Conservation (phyloP, 2,329 filamentous ascomycete genomes). For the Cucurbitaria berberidis region DNA sequence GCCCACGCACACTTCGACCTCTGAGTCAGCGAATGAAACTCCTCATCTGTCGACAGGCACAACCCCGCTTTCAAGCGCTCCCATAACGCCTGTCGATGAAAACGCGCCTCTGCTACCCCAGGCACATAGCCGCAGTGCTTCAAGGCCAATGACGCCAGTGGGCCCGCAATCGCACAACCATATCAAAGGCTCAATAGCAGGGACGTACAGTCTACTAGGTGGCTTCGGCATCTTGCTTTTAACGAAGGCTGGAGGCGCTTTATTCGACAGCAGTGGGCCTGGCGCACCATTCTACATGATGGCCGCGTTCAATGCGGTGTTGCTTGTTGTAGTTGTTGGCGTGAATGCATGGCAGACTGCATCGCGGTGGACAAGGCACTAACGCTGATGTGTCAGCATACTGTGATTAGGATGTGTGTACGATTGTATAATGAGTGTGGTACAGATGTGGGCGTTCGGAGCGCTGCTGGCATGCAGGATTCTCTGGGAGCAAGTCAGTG, state of each 20-base stretch:
- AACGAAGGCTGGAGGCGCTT: constrained; percentile 84
- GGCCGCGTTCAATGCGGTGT: constrained; percentile 80
- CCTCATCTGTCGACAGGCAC: constrained; percentile 42
- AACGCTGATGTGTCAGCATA: background rate
- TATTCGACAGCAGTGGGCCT: constrained; percentile 78
- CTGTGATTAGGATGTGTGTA: background rate
- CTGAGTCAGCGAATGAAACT: constrained; percentile 21
- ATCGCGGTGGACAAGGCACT: constrained; percentile 8
- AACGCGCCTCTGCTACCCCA: constrained; percentile 36
- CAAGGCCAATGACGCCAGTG: constrained; percentile 9
- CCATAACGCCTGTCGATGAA: constrained; percentile 35
- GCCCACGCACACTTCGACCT: constrained; percentile 1
- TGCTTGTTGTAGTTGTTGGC: constrained; percentile 60
- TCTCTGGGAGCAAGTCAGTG: too few relatives aligned
- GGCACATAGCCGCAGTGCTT: constrained; percentile 19
- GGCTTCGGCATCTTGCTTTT: constrained; percentile 88
- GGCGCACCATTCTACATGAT: constrained; percentile 94
- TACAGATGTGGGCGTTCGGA: too few relatives aligned
- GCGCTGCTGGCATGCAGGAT: too few relatives aligned
- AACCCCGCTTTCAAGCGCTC: constrained; percentile 40
- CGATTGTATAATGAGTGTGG: background rate
- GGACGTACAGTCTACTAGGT: constrained; percentile 89
- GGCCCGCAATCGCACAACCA: constrained; percentile 51
- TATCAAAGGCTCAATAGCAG: constrained; percentile 92
- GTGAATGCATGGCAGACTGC: constrained; percentile 21